These are phyloP conservation scores for Salix suchowensis DNA, from an alignment of 345 rosid genomes.

Conservation along the genomic window DNA sequence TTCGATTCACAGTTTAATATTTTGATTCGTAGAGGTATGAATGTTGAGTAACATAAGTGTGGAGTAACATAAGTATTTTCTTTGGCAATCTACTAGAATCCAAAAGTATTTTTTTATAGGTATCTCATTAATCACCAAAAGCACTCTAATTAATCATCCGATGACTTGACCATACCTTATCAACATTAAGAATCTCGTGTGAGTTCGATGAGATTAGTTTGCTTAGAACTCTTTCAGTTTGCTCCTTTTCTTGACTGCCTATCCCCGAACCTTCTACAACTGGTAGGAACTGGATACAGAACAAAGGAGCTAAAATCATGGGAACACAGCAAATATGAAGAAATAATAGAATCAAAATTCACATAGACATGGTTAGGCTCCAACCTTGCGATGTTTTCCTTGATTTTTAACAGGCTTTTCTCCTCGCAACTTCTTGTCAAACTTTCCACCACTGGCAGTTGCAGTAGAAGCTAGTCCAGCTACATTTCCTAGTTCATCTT, in stretches of 20 bases:
- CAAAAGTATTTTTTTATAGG: too few relatives aligned
- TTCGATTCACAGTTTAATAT: too few relatives aligned
- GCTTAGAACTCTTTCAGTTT: slow-evolving; percentile 68
- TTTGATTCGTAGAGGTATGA: too few relatives aligned
- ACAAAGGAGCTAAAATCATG: not conserved
- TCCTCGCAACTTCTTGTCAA: slow-evolving; percentile 79
- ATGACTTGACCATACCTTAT: slow-evolving; percentile 47
- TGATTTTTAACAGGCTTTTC: slow-evolving; percentile 74
- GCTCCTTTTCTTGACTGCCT: slow-evolving; percentile 67
- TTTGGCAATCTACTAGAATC: too few relatives aligned
- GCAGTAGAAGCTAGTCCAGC: slow-evolving; percentile 88
- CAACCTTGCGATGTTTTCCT: slow-evolving; percentile 87
- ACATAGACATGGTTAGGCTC: not conserved
- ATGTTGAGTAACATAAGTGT: too few relatives aligned
- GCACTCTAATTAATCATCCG: not conserved
- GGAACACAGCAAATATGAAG: not conserved
- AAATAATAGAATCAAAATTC: not conserved
- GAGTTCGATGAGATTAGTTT: slow-evolving; percentile 82
- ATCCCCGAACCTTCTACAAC: slow-evolving; percentile 59
- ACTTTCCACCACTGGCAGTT: slow-evolving; percentile 95
- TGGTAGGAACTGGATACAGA: slow-evolving; percentile 61
- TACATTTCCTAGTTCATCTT: slow-evolving; percentile 67
- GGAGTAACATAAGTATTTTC: too few relatives aligned
- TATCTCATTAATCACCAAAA: too few relatives aligned
- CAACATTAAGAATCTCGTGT: slow-evolving; percentile 73